Evolutionary conservation across 2,329 filamentous ascomycete genomes (phyloP).

Genomic region (Fusarium sp.): DNA sequence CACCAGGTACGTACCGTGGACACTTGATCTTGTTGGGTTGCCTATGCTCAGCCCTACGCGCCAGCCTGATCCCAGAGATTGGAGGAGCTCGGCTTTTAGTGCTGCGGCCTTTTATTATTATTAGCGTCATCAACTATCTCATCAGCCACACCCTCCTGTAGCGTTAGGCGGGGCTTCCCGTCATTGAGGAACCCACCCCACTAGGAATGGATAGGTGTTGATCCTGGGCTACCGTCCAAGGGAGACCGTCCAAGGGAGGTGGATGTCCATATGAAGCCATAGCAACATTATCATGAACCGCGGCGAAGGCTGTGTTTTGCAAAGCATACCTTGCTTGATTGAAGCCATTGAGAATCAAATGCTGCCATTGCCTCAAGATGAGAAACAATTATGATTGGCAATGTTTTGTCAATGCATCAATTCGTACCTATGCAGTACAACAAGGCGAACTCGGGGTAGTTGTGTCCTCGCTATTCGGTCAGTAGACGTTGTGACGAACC

Average conservation of each 20-base stretch:
- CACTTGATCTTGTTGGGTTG: slow-evolving; percentile 8
- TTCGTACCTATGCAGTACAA: neutral
- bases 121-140: slow-evolving; percentile 41
- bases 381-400: neutral
- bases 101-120: slow-evolving; percentile 38
- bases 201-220: slow-evolving; percentile 6
- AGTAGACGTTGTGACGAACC: neutral
- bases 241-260: neutral
- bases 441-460: neutral
- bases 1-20: slow-evolving; percentile 4
- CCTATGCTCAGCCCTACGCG: slow-evolving; percentile 45
- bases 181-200: slow-evolving; percentile 34
- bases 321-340: neutral
- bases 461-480: neutral
- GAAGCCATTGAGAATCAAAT: neutral
- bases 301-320: slow-evolving; percentile 35
- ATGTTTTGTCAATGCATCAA: neutral
- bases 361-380: neutral
- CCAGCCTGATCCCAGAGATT: slow-evolving; percentile 30
- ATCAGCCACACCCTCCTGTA: slow-evolving; percentile 40
- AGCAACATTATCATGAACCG: slow-evolving; percentile 21
- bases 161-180: slow-evolving; percentile 36
- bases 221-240: neutral
- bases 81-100: slow-evolving; percentile 27
- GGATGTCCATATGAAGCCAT: neutral